phyloP scores from a whole-genome alignment of 2,329 filamentous ascomycete genomes.

The Aspergillus piperis region DNA sequence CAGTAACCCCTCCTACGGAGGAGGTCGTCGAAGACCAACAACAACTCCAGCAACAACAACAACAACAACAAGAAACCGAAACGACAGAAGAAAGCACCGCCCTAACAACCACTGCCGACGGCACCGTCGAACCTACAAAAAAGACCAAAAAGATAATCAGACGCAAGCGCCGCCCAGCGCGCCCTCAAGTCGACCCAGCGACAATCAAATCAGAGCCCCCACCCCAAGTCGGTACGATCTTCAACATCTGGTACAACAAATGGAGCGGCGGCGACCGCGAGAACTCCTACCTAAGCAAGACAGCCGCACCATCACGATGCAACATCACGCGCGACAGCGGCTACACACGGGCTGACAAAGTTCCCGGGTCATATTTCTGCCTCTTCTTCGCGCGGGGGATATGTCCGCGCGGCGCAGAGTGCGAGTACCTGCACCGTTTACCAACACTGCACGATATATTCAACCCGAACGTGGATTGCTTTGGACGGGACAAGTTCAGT shows the following conservation, averaged over 20 bases:
- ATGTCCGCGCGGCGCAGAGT: constrained; percentile 80
- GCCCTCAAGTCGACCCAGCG: constrained; percentile 84
- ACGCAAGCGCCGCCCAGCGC: constrained; percentile 84
- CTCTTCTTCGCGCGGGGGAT: constrained; percentile 70
- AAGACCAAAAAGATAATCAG: constrained; percentile 91
- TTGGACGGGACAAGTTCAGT: constrained; percentile 86
- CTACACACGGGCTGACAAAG: constrained; percentile 74
- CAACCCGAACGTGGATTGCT: constrained; percentile 92
- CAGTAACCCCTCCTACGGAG: constrained; percentile 34
- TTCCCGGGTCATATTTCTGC: constrained; percentile 85
- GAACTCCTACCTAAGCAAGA: constrained; percentile 83
- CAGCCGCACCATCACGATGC: constrained; percentile 80
- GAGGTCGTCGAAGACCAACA: constrained; percentile 44
- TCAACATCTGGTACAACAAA: constrained; percentile 99
- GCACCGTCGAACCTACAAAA: constrained; percentile 40
- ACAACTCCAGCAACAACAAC: constrained; percentile 13
- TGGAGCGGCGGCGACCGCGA: constrained; percentile 95
- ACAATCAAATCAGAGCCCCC: constrained; percentile 81
- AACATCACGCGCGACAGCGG: constrained; percentile 78
- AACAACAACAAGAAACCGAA: not conserved
- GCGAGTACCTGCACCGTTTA: constrained; percentile 88
- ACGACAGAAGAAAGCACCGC: constrained; percentile 20
- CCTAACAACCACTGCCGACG: constrained; percentile 19
- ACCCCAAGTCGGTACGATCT: constrained; percentile 89
- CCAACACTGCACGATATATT: constrained; percentile 86